Conservation (phyloP, 1,284 basidiomycete genomes). For the Ganoderma lucidum region DNA sequence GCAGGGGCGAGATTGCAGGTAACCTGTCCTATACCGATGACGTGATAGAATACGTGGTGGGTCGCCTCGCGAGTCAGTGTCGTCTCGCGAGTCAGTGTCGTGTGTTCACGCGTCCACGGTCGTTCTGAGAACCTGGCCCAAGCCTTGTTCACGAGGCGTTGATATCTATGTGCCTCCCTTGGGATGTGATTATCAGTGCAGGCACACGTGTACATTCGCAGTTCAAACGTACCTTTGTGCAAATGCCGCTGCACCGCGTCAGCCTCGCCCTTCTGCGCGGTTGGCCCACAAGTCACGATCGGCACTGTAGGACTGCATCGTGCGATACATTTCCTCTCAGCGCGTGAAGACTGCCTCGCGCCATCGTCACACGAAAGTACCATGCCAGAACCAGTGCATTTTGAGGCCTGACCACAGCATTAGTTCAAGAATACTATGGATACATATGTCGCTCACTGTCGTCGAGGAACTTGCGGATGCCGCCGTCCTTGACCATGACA, state of each 20-base stretch:
- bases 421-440: too few species aligned
- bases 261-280: not conserved
- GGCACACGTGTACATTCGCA: too few species aligned
- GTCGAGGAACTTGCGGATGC: conserved; percentile 9
- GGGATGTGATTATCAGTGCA: too few species aligned
- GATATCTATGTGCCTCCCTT: too few species aligned
- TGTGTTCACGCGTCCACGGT: too few species aligned
- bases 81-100: too few species aligned
- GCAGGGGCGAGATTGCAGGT: too few species aligned
- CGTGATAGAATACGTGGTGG: too few species aligned
- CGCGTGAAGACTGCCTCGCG: not conserved
- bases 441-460: not conserved
- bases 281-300: not conserved
- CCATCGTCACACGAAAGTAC: not conserved
- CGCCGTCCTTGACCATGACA: not conserved
- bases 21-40: too few species aligned
- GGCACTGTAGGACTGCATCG: not conserved
- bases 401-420: not conserved
- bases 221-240: not conserved
- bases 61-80: too few species aligned
- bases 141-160: too few species aligned
- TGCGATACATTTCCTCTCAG: not conserved
- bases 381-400: not conserved
- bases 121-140: too few species aligned
- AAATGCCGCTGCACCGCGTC: not conserved